Conservation (phyloP, 495 filamentous ascomycete genomes). For the Tuber borchii region DNA sequence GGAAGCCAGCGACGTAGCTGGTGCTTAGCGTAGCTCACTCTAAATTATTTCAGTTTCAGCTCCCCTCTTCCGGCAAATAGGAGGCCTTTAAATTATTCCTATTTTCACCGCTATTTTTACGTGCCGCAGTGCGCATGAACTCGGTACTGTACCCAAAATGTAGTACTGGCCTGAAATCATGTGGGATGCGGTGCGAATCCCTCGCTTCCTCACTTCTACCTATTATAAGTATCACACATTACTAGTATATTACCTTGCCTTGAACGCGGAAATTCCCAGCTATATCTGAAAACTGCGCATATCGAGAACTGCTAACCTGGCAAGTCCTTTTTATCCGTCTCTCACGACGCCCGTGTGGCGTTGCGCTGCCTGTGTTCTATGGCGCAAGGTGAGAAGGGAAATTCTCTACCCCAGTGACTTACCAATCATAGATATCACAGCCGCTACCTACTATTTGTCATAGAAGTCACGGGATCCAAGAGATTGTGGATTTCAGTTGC, state of each 20-base stretch:
- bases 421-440: too few species aligned
- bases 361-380: neutral
- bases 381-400: neutral
- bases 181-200: neutral
- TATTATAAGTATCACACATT: neutral
- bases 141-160: neutral
- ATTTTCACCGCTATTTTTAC: neutral
- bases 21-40: neutral
- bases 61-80: neutral
- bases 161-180: neutral
- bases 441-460: neutral
- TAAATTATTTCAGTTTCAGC: neutral
- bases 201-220: neutral
- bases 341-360: neutral
- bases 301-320: neutral
- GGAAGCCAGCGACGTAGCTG: neutral
- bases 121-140: neutral
- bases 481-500: neutral
- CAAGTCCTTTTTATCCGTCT: neutral
- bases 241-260: too few species aligned
- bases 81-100: neutral
- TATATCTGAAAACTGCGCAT: neutral
- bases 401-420: neutral
- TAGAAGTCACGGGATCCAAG: neutral
- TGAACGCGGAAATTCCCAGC: neutral